Evolutionary conservation across 2,329 filamentous ascomycete genomes (phyloP), one percentile per base, ranked within the genome.

Genomic region (Pseudogymnoascus sp.): DNA sequence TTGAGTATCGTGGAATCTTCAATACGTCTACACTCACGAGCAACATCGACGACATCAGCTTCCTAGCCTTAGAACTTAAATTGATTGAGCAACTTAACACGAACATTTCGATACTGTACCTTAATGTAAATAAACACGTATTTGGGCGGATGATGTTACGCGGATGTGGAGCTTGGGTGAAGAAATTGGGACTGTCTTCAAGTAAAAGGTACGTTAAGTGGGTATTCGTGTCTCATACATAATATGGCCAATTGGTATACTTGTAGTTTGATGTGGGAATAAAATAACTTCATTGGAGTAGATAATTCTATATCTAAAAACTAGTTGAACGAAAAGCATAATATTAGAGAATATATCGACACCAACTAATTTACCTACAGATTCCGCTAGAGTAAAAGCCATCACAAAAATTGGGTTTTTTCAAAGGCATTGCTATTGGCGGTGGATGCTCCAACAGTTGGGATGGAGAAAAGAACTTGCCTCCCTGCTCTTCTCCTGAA

Each of bases 401-500:
- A 40, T 40, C 37, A 18, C 4, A 37, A 37, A 37, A 62, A 37
- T 35, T 18, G 29, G 64, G 61, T 59, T 64, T 65, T 31, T 13
- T 64, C 58, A 59, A 59, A 60, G 62, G 58, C 59, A 13, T 35
- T 21, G 62, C 63, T 52, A 35, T 61, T 52, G 59, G 61, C 58
- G 61, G 61, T 62, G 58, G 36, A 59, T 21, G 27, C 48, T 62
- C 60, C 29, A 63, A 48, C 10, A 60, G 35, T 39, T 59, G 40
- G 40, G 45, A 31, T 37, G 33, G 29, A 58, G 59, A 39, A 62
- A 35, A 39, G 37, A 35, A 52, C 63, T 39, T 63, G 18, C 15
- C 48, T 55, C 52, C 52, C 18, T 10, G 13, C n/a, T 64, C 59
- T 61, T 64, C 61, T 8, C 55, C 60, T 40, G 55, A 45, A 31